Conservation (phyloP, 1,139 yeast species). For the Saccharomyces hybrid region DNA sequence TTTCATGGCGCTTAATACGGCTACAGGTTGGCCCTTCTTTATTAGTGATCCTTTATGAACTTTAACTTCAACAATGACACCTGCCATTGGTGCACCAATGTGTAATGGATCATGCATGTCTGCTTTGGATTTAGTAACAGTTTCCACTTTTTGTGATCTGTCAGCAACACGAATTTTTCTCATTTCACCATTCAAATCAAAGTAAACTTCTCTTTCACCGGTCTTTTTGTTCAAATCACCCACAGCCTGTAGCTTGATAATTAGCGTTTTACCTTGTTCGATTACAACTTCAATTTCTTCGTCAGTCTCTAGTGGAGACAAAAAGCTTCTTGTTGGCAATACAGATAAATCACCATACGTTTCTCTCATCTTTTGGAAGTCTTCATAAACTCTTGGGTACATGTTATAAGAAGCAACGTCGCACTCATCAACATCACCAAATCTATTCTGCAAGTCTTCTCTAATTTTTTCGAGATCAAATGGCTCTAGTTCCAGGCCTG, state of each 20-base stretch:
- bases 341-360: constrained; percentile 87
- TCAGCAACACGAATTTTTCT: constrained; percentile 89
- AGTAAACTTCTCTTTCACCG: constrained; percentile 90
- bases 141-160: constrained; percentile 74
- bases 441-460: constrained; percentile 61
- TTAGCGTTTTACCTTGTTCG: constrained; percentile 87
- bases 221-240: constrained; percentile 79
- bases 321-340: constrained; percentile 81
- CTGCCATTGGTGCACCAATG: constrained; percentile 98
- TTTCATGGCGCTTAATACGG: constrained; percentile 95
- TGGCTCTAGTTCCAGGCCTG: constrained; percentile 82
- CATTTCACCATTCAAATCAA: constrained; percentile 95
- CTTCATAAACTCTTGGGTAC: constrained; percentile 96
- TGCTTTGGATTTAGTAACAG: constrained; percentile 84
- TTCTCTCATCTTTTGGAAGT: constrained; percentile 61
- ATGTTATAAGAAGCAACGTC: constrained; percentile 91
- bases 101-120: constrained; percentile 77
- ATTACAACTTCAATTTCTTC: constrained; percentile 83
- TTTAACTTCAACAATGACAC: constrained; percentile 91
- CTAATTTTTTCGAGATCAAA: constrained; percentile 63
- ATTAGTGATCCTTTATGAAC: constrained; percentile 79
- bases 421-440: constrained; percentile 56
- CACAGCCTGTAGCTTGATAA: constrained; percentile 81
- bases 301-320: constrained; percentile 75
- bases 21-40: constrained; percentile 92